These are phyloP conservation scores for Fusarium sp. DNA, from an alignment of 2,329 filamentous ascomycete genomes.

Conservation along the genomic window DNA sequence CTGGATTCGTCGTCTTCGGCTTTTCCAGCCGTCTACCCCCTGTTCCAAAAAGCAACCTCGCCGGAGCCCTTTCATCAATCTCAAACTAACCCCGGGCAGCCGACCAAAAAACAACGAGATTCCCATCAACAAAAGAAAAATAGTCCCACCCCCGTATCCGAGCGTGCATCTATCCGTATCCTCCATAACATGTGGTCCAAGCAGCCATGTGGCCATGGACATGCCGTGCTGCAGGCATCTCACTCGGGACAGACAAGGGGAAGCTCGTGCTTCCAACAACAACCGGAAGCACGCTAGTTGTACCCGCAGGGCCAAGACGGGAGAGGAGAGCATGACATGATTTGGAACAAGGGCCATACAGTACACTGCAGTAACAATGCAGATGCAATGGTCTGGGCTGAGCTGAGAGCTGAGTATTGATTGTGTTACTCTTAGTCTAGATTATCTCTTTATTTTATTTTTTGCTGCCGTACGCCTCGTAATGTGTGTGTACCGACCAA, in stretches of 20 bases:
- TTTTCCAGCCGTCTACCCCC: background rate
- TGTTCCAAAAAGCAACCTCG: conserved; percentile 1
- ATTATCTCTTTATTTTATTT: conserved; percentile 27
- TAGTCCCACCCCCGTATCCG: conserved; percentile 10
- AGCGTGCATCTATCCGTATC: background rate
- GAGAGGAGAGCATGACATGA: no score
- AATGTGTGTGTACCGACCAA: conserved; percentile 20
- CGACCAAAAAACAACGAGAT: background rate
- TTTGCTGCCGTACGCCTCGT: conserved; percentile 34
- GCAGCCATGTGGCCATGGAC: conserved; percentile 34
- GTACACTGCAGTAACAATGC: no score
- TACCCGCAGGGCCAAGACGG: background rate
- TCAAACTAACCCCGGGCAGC: conserved; percentile 1
- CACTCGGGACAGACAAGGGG: background rate
- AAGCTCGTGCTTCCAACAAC: background rate
- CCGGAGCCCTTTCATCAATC: conserved; percentile 13
- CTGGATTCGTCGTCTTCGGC: no score
- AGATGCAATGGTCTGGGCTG: no score
- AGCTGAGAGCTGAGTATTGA: conserved; percentile 2
- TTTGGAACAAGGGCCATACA: no score
- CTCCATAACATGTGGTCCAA: conserved; percentile 18
- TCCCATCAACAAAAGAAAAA: background rate
- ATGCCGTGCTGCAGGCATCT: background rate
- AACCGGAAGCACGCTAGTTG: background rate
- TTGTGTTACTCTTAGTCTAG: conserved; percentile 37